A percentile compares a stretch with the other conserved stretches of the same genome.
phyloP scores from a whole-genome alignment of 2,329 filamentous ascomycete genomes.

The Fusarium sp. region DNA sequence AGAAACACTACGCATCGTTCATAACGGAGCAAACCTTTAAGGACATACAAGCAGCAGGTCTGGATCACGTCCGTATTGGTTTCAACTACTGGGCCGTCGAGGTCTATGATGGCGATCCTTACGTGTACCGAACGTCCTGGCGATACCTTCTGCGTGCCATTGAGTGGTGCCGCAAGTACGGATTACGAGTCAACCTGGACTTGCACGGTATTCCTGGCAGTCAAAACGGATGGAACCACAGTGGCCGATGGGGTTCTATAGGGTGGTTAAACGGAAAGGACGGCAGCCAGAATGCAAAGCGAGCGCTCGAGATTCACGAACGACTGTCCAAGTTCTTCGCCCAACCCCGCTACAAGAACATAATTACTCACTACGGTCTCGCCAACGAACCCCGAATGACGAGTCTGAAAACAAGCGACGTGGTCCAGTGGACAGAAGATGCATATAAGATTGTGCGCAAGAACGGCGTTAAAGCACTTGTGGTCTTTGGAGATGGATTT shows the following conservation, averaged over 20 bases:
- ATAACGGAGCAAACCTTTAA: conserved; percentile 85
- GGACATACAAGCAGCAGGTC: conserved; percentile 85
- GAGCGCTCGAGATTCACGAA: conserved; percentile 88
- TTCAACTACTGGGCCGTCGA: conserved; percentile 95
- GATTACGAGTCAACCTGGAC: conserved; percentile 91
- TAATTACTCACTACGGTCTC: conserved; percentile 92
- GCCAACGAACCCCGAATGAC: conserved; percentile 95
- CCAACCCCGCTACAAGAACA: conserved; percentile 90
- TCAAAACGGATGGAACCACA: conserved; percentile 99
- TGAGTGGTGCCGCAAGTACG: conserved; percentile 93
- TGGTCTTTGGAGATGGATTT: conserved; percentile 96
- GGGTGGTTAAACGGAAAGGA: conserved; percentile 93
- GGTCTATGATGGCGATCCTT: conserved; percentile 87
- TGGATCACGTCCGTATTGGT: conserved; percentile 97
- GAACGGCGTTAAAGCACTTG: conserved; percentile 77
- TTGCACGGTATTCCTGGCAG: conserved; percentile 91
- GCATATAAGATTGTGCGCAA: conserved; percentile 78
- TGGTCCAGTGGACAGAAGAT: conserved; percentile 82
- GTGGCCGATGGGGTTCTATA: conserved; percentile 82
- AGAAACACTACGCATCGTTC: conserved; percentile 91
- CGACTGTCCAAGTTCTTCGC: conserved; percentile 92
- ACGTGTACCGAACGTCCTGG: conserved; percentile 88
- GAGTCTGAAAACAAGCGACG: conserved; percentile 70
- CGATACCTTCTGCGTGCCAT: conserved; percentile 92
- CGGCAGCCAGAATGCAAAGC: conserved; percentile 80